Evolutionary conservation across 257 asterid species (phyloP), one percentile per base, ranked within the genome.

Genomic region (Nyctanthes arbortristis): DNA sequence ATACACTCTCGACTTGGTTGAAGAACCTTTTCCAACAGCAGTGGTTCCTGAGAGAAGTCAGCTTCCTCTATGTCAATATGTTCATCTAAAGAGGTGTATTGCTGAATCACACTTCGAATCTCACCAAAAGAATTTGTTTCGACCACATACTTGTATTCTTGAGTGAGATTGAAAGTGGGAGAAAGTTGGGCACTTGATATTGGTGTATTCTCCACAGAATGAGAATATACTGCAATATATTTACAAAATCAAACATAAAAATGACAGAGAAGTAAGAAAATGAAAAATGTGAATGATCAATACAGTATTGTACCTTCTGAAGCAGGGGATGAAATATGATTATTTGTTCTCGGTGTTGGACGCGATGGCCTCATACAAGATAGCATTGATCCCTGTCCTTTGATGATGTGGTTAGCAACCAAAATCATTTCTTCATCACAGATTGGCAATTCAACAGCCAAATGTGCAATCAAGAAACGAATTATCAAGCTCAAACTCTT

Each of bases 161-260:
- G 81, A 68, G 84, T 73, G 35, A 91, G 92, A 78, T 89, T 87
- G 57, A 89, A 88, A 3, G 97, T 88, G 27, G 98, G 94, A 66
- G 98, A 87, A 73, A 79, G 82, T n/a, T 79, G 89, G 64, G 73
- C 77, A 71, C 92, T 88, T 18, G 98, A 87, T 10, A 77, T 63
- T 5, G 91, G 80, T 16, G 95, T 79, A 62, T 65, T 79, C 39
- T 84, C 93, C 2, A 76, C 78, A 40, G 77, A 78, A 68, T 64
- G 73, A 55, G 59, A 52, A 52, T 7, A 22, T 24, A 81, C 90
- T 82, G 84, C 65, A 85, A 52, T 39, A 75, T 68, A 59, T 54
- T 30, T 8, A 55, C 61, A 65, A 30, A 14, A n/a, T 55, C 32
- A 55, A 67, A 75, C 32, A 32, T 65, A 32, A 76, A 36, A 68